Evolutionary conservation across 2,329 filamentous ascomycete genomes (phyloP), one percentile per base, ranked within the genome.

Genomic region (Catunica adiposa): DNA sequence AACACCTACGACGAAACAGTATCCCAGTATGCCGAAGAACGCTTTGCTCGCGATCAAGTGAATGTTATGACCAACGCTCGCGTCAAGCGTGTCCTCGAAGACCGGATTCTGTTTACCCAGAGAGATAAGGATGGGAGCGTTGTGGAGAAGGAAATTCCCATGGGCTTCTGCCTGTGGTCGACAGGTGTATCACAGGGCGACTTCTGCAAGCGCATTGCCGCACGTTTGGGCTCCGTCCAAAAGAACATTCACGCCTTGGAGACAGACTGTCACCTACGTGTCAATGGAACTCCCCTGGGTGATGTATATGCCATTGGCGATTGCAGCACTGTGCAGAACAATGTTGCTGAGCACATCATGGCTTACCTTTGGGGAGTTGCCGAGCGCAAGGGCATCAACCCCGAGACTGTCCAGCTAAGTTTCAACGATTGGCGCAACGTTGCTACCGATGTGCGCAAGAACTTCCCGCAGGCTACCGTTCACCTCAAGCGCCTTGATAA

Each of bases 1-100:
- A 98, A 98, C 71, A 98, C 92, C 0, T 98, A 98, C 66, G 92
- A 98, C 61, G 92, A 98, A 70, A 84, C 88, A 0, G 76, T 98
- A 1, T 96, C 89, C 9, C 82, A 82, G 65, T 98, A 94, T 66
- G 90, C 92, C 20, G 92, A 98, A 69, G 80, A 86, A 54, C 83
- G 86, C 44, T 96, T 98, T 64, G 80, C 85, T 17, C 87, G 92
- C 64, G 92, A 98, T 66, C 82, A 89, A 62, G 84, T 98, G 56
- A 84, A 94, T 47, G 83, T 98, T 7, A 77, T 95, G 61, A 96
- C 89, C 54, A 97, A 96, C 67, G 83, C 92, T 1, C 80, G 92
- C 59, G 92, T 98, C 20, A 87, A 89, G 68, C 90, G 96, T 67
- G 89, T 98, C 15, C 77, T 77, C 46, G 68, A 78, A 0, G 88